These are phyloP conservation scores for Fagopyrum tataricum DNA, from an alignment of 148 eudicot species.

Conservation along the genomic window DNA sequence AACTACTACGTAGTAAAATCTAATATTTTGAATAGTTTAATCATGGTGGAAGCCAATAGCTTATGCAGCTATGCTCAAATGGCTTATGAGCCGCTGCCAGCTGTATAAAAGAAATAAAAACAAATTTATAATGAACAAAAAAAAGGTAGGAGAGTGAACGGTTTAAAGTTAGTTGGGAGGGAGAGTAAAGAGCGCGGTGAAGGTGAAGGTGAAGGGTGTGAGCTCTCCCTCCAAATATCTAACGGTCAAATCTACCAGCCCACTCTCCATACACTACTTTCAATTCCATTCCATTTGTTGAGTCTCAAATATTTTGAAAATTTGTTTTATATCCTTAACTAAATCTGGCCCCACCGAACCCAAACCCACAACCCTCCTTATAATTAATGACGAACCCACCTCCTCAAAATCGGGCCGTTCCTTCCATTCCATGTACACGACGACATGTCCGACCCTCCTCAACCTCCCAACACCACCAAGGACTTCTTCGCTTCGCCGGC, in stretches of 20 bases:
- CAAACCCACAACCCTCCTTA: slow-evolving; percentile 9
- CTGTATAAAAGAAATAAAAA: not conserved
- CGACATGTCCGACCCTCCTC: slow-evolving; percentile 51
- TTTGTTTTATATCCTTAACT: slow-evolving; percentile 50
- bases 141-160: not conserved
- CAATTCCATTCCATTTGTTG: not conserved
- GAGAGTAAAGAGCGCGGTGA: not conserved
- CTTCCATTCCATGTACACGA: not conserved
- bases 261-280: not conserved
- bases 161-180: slow-evolving; percentile 10
- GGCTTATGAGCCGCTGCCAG: not conserved
- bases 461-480: slow-evolving; percentile 28
- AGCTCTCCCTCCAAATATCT: slow-evolving; percentile 24
- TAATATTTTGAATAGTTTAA: too few species aligned
- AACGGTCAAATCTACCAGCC: slow-evolving; percentile 60
- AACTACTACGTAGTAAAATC: too few species aligned
- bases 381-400: not conserved
- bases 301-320: not conserved
- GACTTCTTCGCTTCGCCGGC: slow-evolving; percentile 64
- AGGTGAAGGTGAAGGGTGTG: too few species aligned
- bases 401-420: not conserved
- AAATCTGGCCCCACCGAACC: slow-evolving; percentile 17
- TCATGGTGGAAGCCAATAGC: too few species aligned
- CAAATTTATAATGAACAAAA: not conserved
- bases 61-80: too few species aligned